phyloP scores from a whole-genome alignment of 1,139 yeast species.

The Blastobotrys petasosporus region DNA sequence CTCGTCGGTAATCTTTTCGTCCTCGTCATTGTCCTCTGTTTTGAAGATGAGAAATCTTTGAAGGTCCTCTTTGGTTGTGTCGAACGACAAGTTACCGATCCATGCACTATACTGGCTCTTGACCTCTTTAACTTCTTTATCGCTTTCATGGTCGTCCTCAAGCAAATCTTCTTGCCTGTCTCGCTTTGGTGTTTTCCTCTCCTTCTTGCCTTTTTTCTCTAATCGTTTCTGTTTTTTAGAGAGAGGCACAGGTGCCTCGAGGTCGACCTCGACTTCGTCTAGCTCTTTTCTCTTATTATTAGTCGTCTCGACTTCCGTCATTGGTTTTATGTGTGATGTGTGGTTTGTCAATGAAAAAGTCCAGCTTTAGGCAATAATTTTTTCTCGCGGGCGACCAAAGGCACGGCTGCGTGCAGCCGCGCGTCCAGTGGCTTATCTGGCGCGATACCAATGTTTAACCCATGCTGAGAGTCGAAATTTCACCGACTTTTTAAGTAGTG shows the following conservation, averaged over 20 bases:
- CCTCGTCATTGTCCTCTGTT: conserved; percentile 33
- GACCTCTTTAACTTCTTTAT: conserved; percentile 28
- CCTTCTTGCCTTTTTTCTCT: conserved; percentile 52
- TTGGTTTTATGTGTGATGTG: too few species aligned
- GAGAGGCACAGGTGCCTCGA: conserved; percentile 70
- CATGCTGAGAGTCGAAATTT: too few species aligned
- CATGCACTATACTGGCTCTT: conserved; percentile 72
- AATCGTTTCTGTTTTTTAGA: conserved; percentile 85
- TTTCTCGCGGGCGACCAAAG: too few species aligned
- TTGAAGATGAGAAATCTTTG: conserved; percentile 57
- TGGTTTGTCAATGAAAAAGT: too few species aligned
- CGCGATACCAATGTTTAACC: too few species aligned
- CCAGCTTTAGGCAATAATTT: too few species aligned
- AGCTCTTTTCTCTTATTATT: conserved; percentile 8
- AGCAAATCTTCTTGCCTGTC: conserved; percentile 14
- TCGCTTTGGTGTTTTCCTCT: conserved; percentile 25
- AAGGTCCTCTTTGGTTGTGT: conserved; percentile 72
- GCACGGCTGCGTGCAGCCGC: too few species aligned
- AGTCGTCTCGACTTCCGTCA: too few species aligned
- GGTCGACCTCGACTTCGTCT: conserved; percentile 59
- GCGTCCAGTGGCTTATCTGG: too few species aligned
- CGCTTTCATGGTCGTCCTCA: conserved; percentile 18
- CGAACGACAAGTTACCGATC: conserved; percentile 90
- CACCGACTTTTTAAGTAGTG: too few species aligned
- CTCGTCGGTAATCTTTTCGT: conserved; percentile 36